Base-by-base conservation (phyloP, 345 rosid species). In the Populus pruinosa region DNA sequence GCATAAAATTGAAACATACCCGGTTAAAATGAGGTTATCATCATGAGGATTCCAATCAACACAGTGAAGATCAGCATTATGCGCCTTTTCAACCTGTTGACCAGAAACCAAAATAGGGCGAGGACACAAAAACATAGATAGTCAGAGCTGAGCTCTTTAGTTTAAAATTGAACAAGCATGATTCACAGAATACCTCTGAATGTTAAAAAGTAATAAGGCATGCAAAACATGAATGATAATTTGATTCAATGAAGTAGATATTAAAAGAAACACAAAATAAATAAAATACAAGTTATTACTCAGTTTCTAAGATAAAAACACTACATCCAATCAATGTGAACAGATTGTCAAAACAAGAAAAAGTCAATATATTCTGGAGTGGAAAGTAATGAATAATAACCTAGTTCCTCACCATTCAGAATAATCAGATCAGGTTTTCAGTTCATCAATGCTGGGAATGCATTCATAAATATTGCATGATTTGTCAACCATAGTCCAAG, bases 11-110 rank as follows among this genome's bases (percentile, higher is more conserved):
- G 56, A 66, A 71, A 68, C 79, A 79, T 90, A 96, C 99, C 99
- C 99, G 1, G 99, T 94, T 62, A 96, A 79, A 78, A 96, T 91
- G 81, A 94, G 88, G 83, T 92, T 93, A 80, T 89, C 87, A 73
- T 92, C 97, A 82, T 91, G 94, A 61, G 95, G 94, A 82, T 90
- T 96, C 99, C 99, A 92, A 78, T 96, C 99, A 74, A 96, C 97
- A 87, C 97, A 93, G 82, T 96, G 99, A 77, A 96, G 95, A 85
- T 96, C 99, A 74, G 95, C 97, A 85, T 92, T 81, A 76, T 96
- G 98, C 0, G 99, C 98, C 75, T 92, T 96, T 71, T 92, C 98
- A 76, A 96, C 98, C 98, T 96, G 89, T 41, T 61, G 64, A 64
- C 20, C 14, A 73, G 43, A 39, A 70, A 70, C 20, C 8, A 39